A percentile compares a stretch with the other conserved stretches of the same genome.
These are phyloP conservation scores for Ustilago cynodontis DNA, from an alignment of 1,284 basidiomycete genomes.

Conservation along the genomic window DNA sequence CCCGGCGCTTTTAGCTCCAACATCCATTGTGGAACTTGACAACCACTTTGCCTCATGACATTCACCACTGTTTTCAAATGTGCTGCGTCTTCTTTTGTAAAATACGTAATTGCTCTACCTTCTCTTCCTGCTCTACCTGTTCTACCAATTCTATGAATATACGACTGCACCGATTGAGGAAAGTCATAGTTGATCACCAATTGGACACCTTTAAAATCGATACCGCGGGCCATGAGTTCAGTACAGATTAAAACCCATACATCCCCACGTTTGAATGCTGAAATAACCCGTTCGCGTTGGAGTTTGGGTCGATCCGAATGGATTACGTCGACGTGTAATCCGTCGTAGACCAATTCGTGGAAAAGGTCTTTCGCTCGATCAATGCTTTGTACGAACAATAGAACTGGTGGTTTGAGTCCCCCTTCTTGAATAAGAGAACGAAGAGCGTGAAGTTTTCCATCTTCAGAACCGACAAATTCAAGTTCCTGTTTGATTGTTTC, in stretches of 20 bases:
- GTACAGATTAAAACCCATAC: conserved; percentile 69
- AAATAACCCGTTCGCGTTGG: conserved; percentile 80
- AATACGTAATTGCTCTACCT: conserved; percentile 93
- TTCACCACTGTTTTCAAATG: conserved; percentile 96
- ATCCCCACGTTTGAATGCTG: conserved; percentile 81
- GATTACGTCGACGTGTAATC: conserved; percentile 89
- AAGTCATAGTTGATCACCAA: conserved; percentile 89
- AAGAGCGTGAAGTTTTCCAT: conserved; percentile 89
- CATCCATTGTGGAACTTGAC: conserved; percentile 69
- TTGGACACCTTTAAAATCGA: conserved; percentile 93
- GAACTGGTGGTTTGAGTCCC: conserved; percentile 85
- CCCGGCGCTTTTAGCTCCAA: conserved; percentile 79
- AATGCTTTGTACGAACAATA: conserved; percentile 94
- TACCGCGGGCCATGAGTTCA: conserved; percentile 80
- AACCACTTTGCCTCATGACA: conserved; percentile 87
- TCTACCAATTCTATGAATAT: conserved; percentile 95
- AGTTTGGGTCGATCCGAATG: conserved; percentile 89
- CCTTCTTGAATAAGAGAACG: conserved; percentile 81
- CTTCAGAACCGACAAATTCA: conserved; percentile 90
- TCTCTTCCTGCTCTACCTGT: conserved; percentile 92
- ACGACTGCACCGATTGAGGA: conserved; percentile 79
- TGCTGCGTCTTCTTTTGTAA: conserved; percentile 91
- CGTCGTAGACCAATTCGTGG: conserved; percentile 85
- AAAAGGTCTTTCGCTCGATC: conserved; percentile 89
- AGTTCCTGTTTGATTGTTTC: conserved; percentile 84